Evolutionary conservation across 306 rosid species (phyloP), one percentile per base, ranked within the genome.

Genomic region (Castanea crenata): DNA sequence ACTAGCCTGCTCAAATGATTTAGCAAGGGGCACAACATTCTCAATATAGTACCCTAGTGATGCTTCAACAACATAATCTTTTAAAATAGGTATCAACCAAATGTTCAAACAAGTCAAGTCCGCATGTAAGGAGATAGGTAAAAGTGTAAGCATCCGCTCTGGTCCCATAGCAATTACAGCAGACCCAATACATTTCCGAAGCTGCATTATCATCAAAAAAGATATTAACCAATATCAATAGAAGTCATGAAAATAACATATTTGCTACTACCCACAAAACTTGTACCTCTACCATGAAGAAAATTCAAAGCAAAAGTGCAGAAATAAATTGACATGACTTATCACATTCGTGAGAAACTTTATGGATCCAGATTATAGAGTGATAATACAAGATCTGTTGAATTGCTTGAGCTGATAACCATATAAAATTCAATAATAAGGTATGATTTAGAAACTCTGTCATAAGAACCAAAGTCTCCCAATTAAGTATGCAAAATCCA

Each of bases 141-240:
- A 83, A 82, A 87, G 84, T 34, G 76, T 74, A 49, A 95, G 94
- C 69, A 91, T 84, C 82, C 78, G 90, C 86, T 91, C 98, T 23
- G 94, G 92, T 76, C 99, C 99, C 97, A 95, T 84, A 51, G 96
- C 92, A 84, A 81, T 79, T 73, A 95, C 85, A 54, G 97, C 99
- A 70, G 93, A 85, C 81, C 99, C 99, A 83, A 92, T 75, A 82
- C 97, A 92, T 59, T 83, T 90, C 81, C 82, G 87, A 85, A 92
- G 86, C 99, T 92, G 95, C 85, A 80, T 51, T 57, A 49, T 67
- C 69, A 78, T 29, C 58, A 78, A 69, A 83, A 68, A 31, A 52
- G 71, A 73, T 64, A 51, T 68, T 55, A 61, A 80, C 12, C n/a
- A 70, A 54, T 21, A 69, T 81, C 75, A 85, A 77, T 69, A 54